Evolutionary conservation across 1,284 basidiomycete genomes (phyloP), one percentile per base, ranked within the genome.

Genomic region (Flammula alnicola): DNA sequence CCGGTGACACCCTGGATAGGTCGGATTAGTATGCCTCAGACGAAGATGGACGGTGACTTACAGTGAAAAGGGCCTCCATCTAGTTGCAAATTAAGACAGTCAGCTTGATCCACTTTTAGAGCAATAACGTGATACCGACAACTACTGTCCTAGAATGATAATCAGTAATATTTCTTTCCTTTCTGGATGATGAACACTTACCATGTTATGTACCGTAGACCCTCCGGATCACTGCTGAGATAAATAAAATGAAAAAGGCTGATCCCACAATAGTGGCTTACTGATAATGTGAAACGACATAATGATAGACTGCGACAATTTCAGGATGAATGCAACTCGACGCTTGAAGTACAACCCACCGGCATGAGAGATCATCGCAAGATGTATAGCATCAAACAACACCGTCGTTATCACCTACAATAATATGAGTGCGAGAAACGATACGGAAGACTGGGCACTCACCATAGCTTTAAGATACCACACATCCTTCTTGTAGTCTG

Each of bases 1-100:
- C 74, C 79, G 25, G 78, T 77, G 39, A 79, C 65, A 2, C 74
- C 77, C 78, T 80, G 47, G 17, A 29, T 5, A 23, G 5, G 27
- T 43, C 19, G 36, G 23, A 19, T 30, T 10, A 38, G 42, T 6
- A 32, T 32, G 31, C 25, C 10, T 10, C 8, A 17, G 3, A 16
- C 36, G 20, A 16, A 47, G 38, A 33, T 3, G 4, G 17, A 19
- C n/a, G 23, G 3, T 12, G 20, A 45, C 51, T 7, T 49, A 62
- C 64, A 19, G 62, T 63, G 36, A 65, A 63, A 3, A 65, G 44
- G 0, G 63, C 64, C 43, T 68, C 66, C 49, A 66, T 61, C 66
- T 68, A 22, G 19, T 3, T 3, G 14, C 8, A 22, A 25, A 16
- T 7, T 31, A 14, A 42, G 20, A 14, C n/a, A n/a, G n/a, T 49